Evolutionary conservation across 1,284 basidiomycete genomes (phyloP), one percentile per base, ranked within the genome.

Genomic region (Austroboletus novae-zelandiae): DNA sequence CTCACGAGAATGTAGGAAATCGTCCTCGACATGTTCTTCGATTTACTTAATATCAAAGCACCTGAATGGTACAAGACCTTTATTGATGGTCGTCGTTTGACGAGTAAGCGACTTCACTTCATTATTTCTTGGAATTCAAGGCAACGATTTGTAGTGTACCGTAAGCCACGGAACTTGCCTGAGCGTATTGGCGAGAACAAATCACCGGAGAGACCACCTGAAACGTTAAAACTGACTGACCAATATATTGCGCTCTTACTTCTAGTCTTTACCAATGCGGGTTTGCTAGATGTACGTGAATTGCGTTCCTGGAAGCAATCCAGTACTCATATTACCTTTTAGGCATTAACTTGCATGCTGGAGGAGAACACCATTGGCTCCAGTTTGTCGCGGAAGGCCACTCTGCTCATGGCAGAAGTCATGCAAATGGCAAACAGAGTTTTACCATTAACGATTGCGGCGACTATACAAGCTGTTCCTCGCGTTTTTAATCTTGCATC

Each of bases 231-330:
- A 59, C 71, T 98, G 7, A 88, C 94, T 3, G 94, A 98, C 63
- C 96, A 99, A 63, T 99, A 94, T 65, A 83, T 96, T 40, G 89
- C 90, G 0, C 75, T 99, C n/a, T 74, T 99, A 3, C 78, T 98
- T 9, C 77, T 92, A 13, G 81, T 98, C 5, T 86, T 98, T 53
- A 83, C 89, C 14, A 89, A 95, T 58, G 87, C 91, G 2, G 96
- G 95, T 9, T 72, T 99, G 1, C 72, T 94, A 36, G 92, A 95
- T 66, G 93, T 94, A 56, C 57, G 81, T 67, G 27, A 13, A 40
- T 32, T 50, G 25, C 9, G 47, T 31, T 4, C n/a, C 43, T 30
- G 27, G 27, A 40, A 41, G 29, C 37, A 51, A 15, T 45, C 14
- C 34, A 52, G 14, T 47, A 7, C 44, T 60, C 18, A 53, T 49